Base-by-base conservation (phyloP, 2,329 filamentous ascomycete genomes). In the Mycosphaerella sp. region DNA sequence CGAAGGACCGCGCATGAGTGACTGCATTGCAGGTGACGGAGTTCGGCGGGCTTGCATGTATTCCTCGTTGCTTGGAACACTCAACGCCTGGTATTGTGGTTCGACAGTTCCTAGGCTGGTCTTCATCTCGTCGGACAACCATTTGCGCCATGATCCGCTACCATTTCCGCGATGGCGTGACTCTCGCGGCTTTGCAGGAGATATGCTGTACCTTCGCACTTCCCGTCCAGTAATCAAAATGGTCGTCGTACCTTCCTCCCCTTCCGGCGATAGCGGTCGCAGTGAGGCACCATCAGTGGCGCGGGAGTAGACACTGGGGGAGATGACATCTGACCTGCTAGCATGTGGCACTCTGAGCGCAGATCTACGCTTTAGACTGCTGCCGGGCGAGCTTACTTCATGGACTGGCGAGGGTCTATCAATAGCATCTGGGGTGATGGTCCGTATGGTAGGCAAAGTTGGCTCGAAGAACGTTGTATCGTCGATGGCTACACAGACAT, bases 301-400 rank as follows among this genome's bases (percentile, higher is more conserved):
- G 1, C 69, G 64, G 4, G 73, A 75, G 52, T 76, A 76, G 9
- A 76, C 56, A 49, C 74, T 76, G 1, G 74, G 74, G 1, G 74
- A 76, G 8, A 55, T 46, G 3, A 44, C 41, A 35, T 51, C 51
- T 30, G 36, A 28, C 27, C 54, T 48, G 40, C 21, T 14, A 1
- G 53, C 14, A 12, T 41, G 36, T 16, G 37, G 58, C 13, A 61
- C 57, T 44, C 59, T 59, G 4, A 54, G 51, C 6, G 58, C 60
- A 16, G 49, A 50, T 6, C 55, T 55, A 17, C 59, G 61, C 46
- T 58, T 54, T 4, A 63, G 42, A 17, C 49, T 56, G 34, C 51
- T 56, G 7, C 40, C 41, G 4, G 58, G 54, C 9, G 53, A 57
- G 17, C 47, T 41, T 2, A 49, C 36, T 9, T 45, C 44, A 12